Base-by-base conservation (phyloP, 352 stramenopile genomes). In the Aphanomyces cochlioides region DNA sequence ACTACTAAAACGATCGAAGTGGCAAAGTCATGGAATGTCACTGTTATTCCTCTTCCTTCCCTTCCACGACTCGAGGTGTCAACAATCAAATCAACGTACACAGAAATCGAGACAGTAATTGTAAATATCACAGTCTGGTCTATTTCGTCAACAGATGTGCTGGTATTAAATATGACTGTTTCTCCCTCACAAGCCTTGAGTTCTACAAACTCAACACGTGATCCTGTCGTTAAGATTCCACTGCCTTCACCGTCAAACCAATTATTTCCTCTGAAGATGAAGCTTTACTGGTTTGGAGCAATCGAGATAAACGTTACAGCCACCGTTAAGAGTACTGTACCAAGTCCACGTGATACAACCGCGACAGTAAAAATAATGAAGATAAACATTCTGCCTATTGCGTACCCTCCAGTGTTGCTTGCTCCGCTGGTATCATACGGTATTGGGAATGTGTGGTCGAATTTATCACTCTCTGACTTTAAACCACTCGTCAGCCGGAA, bases 371-470 rank as follows among this genome's bases (percentile, higher is more conserved):
- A 43, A 6, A 2, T 4, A 12, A 12, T 66, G 3, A 40, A 43
- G 13, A 36, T 66, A 13, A 19, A 38, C 4, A 41, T 66, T 12
- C 28, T 66, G 3, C 58, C 58, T 7, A 28, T 66, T 4, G 58
- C 58, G 39, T 66, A 66, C 39, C 58, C 58, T 5, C 58, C 58
- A 15, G 28, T 66, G 37, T 28, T 66, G 3, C 6, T 66, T 8
- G 58, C 19, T 19, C 6, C 34, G 28, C n/a, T 5, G 3, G 5
- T 41, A 10, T 5, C 36, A 47, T 19, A 40, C 37, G 39, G 58
- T 36, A 41, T 43, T n/a, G 21, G 28, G 17, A 15, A n/a, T 10
- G 38, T 28, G 6, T 66, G 58, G 58, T 21, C 40, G 5, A 48
- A 7, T 8, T 12, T 66, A 41, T 41, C 58, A 6, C 48, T 66